phyloP scores from a whole-genome alignment of 208 protist species.

The Leishmania tarentolae region DNA sequence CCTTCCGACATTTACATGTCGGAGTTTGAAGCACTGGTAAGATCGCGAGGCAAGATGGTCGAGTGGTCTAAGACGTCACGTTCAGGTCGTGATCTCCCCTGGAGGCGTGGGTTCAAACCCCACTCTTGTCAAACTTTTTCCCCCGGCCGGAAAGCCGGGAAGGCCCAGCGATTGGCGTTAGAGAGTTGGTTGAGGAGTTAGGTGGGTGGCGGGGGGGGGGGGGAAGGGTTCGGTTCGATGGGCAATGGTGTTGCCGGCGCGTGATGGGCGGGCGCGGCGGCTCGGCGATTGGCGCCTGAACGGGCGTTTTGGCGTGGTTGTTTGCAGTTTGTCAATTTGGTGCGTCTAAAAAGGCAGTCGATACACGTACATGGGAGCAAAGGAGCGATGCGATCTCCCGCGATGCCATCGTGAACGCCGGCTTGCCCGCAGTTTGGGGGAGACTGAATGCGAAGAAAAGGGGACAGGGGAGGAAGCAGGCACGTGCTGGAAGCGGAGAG shows the following conservation, averaged over 20 bases:
- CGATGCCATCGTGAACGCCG: not conserved
- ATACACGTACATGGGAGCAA: not conserved
- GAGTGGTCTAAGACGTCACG: slow-evolving; percentile 55
- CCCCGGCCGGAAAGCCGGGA: no score
- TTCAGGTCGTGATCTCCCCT: slow-evolving; percentile 58
- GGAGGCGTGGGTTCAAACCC: slow-evolving; percentile 57
- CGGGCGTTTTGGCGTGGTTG: not conserved
- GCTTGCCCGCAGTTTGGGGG: not conserved
- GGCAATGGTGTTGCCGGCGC: not conserved
- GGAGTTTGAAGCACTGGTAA: not conserved
- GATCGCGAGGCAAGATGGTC: slow-evolving; percentile 38
- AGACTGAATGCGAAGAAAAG: not conserved
- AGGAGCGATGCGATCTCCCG: not conserved
- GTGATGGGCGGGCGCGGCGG: not conserved
- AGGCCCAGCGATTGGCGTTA: accelerated
- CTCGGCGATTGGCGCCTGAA: not conserved
- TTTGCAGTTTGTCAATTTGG: not conserved
- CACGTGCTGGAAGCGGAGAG: not conserved
- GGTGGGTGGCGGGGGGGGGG: not conserved
- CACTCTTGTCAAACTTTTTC: slow-evolving; percentile 51
- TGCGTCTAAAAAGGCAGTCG: not conserved
- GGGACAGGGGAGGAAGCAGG: not conserved
- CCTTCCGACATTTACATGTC: not conserved
- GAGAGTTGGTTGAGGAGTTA: not conserved
- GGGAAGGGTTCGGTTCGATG: not conserved